Evolutionary conservation across 2,329 filamentous ascomycete species (phyloP).

Genomic region (Aspergillus fumigatus): DNA sequence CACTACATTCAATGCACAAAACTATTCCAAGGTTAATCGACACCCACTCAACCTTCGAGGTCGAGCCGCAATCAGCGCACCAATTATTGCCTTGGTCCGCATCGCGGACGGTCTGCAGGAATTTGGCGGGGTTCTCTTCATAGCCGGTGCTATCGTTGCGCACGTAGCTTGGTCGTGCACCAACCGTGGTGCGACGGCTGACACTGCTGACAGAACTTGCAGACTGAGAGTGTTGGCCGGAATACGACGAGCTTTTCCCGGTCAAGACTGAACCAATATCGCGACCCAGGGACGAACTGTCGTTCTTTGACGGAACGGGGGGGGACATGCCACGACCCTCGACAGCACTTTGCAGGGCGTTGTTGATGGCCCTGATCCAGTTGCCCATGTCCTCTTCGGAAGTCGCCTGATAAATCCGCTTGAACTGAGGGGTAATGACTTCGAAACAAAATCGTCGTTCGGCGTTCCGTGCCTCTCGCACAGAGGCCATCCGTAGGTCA

Average conservation of each 20-base stretch:
- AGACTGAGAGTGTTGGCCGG: constrained; percentile 50
- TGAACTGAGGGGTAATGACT: constrained; percentile 94
- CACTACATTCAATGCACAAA: constrained; percentile 95
- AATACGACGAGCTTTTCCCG: constrained; percentile 71
- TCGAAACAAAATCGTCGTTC: constrained; percentile 97
- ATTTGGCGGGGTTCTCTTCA: constrained; percentile 77
- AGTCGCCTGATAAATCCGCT: constrained; percentile 93
- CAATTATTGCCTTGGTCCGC: constrained; percentile 88
- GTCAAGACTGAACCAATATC: constrained; percentile 92
- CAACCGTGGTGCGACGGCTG: constrained; percentile 82
- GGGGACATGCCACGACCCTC: constrained; percentile 65
- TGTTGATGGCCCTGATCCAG: constrained; percentile 96
- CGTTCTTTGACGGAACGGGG: constrained; percentile 40
- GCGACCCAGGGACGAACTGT: constrained; percentile 62
- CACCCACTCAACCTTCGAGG: constrained; percentile 94
- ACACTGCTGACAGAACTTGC: constrained; percentile 54
- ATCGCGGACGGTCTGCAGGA: constrained; percentile 81
- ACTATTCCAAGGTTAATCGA: constrained; percentile 97
- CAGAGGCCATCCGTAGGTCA: constrained; percentile 92
- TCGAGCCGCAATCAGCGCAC: constrained; percentile 92
- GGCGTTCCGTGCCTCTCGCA: constrained; percentile 88
- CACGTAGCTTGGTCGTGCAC: constrained; percentile 71
- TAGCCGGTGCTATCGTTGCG: constrained; percentile 66
- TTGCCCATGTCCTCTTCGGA: constrained; percentile 97
- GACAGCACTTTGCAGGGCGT: constrained; percentile 91